A percentile compares a stretch with the other conserved stretches of the same genome.
These are phyloP conservation scores for Powellomyces hirtus DNA, from an alignment of 192 early-diverging fungal genomes.

Conservation along the genomic window DNA sequence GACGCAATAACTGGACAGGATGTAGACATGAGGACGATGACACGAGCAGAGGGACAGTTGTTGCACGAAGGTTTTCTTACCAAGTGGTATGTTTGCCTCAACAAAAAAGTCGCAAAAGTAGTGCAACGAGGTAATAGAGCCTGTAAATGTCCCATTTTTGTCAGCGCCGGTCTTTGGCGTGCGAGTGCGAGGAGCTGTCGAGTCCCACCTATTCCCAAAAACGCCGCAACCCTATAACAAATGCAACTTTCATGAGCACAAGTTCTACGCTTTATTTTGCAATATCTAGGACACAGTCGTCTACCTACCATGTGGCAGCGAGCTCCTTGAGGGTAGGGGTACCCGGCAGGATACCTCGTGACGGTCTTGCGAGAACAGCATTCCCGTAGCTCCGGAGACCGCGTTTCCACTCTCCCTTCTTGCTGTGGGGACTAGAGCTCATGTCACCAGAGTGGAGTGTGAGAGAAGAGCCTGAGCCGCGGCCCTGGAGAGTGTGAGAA, in stretches of 20 bases:
- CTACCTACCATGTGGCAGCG: not conserved
- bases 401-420: no score
- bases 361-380: slow-evolving; percentile 9
- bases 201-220: slow-evolving; percentile 8
- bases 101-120: not conserved
- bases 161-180: no score
- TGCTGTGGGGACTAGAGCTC: no score
- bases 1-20: slow-evolving; percentile 39
- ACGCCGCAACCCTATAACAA: not conserved
- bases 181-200: not conserved
- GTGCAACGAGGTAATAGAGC: slow-evolving; percentile 1
- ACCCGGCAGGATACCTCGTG: slow-evolving; percentile 2
- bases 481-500: no score
- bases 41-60: not conserved
- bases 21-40: not conserved
- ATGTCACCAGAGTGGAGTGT: no score
- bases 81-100: not conserved
- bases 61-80: not conserved
- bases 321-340: not conserved
- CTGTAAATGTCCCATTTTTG: not conserved
- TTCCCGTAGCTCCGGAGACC: not conserved
- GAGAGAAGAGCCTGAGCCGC: no score
- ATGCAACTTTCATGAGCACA: not conserved
- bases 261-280: not conserved
- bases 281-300: not conserved